These are phyloP conservation scores for Cardamine occulta DNA, from an alignment of 345 rosid species.

Conservation along the genomic window DNA sequence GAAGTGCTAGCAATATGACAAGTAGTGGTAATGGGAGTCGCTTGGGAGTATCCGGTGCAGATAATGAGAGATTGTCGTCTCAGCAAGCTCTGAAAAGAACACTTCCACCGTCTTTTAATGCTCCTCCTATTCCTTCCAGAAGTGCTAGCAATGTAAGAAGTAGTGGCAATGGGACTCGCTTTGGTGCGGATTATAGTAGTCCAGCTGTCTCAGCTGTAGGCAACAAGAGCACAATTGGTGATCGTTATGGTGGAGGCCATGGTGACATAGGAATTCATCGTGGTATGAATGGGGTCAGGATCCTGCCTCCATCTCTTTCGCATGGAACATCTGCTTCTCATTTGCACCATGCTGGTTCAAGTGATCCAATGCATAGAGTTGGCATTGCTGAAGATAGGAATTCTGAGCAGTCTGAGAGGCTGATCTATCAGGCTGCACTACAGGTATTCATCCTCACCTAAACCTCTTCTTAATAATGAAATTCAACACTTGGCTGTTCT, in stretches of 20 bases:
- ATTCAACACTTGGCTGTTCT: conserved; percentile 20
- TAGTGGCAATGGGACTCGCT: conserved; percentile 42
- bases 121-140: conserved; percentile 39
- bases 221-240: conserved; percentile 46
- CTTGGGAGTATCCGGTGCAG: conserved; percentile 47
- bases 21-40: conserved; percentile 45
- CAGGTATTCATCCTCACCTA: conserved; percentile 60
- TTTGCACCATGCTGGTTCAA: conserved; percentile 54
- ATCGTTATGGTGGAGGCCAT: conserved; percentile 45
- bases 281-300: conserved; percentile 67
- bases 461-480: neutral
- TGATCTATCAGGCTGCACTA: conserved; percentile 89
- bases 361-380: conserved; percentile 52
- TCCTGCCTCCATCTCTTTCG: conserved; percentile 63
- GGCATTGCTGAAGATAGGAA: conserved; percentile 60
- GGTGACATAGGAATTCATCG: conserved; percentile 54
- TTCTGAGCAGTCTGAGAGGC: conserved; percentile 65
- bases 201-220: conserved; percentile 32
- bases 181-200: conserved; percentile 46
- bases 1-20: conserved; percentile 32
- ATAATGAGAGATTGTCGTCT: conserved; percentile 62
- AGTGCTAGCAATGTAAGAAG: conserved; percentile 36
- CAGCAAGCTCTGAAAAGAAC: conserved; percentile 71
- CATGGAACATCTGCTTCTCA: conserved; percentile 53
- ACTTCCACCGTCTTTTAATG: conserved; percentile 60